These are phyloP conservation scores for Fraxinus nigra DNA, from an alignment of 305 asterid genomes.

Conservation along the genomic window DNA sequence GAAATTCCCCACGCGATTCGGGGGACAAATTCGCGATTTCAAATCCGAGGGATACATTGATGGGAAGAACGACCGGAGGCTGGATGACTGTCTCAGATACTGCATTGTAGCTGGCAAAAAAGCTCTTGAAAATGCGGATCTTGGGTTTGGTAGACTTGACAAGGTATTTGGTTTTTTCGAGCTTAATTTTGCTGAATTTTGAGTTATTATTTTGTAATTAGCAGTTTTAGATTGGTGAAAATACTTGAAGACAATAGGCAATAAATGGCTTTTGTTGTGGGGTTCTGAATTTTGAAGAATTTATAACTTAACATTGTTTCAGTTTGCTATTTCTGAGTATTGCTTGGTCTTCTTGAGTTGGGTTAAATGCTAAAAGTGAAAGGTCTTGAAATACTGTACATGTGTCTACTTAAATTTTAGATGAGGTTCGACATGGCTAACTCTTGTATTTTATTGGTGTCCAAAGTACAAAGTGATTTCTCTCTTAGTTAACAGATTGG, in stretches of 20 bases:
- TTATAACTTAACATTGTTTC: background rate
- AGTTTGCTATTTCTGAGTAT: background rate
- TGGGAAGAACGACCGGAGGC: conserved; percentile 75
- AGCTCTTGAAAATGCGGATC: conserved; percentile 73
- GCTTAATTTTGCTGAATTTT: conserved; percentile 15
- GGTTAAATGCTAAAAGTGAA: background rate
- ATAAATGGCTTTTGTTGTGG: background rate
- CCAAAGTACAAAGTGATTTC: background rate
- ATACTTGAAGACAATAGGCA: background rate
- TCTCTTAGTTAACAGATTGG: background rate
- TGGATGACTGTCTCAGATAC: conserved; percentile 76
- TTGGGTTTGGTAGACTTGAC: conserved; percentile 50
- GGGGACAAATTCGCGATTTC: conserved; percentile 81
- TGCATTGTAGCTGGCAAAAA: conserved; percentile 85
- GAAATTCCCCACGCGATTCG: conserved; percentile 66
- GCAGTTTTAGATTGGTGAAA: background rate
- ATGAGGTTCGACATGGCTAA: background rate
- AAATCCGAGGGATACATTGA: conserved; percentile 73
- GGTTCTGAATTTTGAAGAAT: background rate
- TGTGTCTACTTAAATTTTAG: background rate
- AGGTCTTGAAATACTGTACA: background rate
- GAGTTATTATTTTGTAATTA: background rate
- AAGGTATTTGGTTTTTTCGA: conserved; percentile 33
- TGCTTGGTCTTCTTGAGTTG: background rate
- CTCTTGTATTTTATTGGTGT: background rate